Evolutionary conservation across 306 rosid genomes (phyloP).

Genomic region (Begonia peltatifolia): DNA sequence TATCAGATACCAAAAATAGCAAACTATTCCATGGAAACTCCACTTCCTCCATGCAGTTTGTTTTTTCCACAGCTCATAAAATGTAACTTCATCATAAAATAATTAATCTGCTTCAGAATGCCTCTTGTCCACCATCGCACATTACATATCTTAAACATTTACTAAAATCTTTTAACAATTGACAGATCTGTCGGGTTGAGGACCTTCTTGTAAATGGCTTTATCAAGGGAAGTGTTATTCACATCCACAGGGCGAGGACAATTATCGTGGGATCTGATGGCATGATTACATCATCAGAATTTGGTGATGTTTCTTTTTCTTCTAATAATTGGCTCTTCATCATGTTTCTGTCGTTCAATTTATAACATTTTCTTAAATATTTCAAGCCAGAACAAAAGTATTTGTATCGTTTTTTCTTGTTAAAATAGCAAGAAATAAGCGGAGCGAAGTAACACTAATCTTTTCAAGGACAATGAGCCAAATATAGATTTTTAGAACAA

Average conservation of each 20-base stretch:
- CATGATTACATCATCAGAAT: slow-evolving; percentile 58
- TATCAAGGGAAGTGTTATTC: slow-evolving; percentile 85
- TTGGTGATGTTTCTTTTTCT: slow-evolving; percentile 34
- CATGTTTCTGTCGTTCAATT: slow-evolving; percentile 9
- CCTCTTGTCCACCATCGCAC: background rate
- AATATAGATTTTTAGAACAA: too few relatives aligned
- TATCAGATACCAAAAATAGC: too few relatives aligned
- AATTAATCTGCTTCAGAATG: too few relatives aligned
- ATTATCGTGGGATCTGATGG: slow-evolving; percentile 61
- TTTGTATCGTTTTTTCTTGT: too few relatives aligned
- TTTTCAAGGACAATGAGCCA: too few relatives aligned
- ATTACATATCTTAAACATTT: too few relatives aligned
- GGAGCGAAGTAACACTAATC: too few relatives aligned
- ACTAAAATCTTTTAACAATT: slow-evolving; percentile 6
- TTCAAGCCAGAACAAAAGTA: background rate
- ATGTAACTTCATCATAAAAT: too few relatives aligned
- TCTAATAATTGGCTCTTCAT: slow-evolving; percentile 3
- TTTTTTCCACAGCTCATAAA: too few relatives aligned
- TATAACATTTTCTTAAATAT: background rate
- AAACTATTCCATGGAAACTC: too few relatives aligned
- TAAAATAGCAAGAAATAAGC: too few relatives aligned
- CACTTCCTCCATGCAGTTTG: too few relatives aligned
- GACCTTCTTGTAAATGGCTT: slow-evolving; percentile 83
- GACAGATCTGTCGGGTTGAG: slow-evolving; percentile 94
- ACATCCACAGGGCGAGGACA: slow-evolving; percentile 95